Evolutionary conservation across 2,329 filamentous ascomycete species (phyloP), one percentile per base, ranked within the genome.

Genomic region (Blastomyces parvus): DNA sequence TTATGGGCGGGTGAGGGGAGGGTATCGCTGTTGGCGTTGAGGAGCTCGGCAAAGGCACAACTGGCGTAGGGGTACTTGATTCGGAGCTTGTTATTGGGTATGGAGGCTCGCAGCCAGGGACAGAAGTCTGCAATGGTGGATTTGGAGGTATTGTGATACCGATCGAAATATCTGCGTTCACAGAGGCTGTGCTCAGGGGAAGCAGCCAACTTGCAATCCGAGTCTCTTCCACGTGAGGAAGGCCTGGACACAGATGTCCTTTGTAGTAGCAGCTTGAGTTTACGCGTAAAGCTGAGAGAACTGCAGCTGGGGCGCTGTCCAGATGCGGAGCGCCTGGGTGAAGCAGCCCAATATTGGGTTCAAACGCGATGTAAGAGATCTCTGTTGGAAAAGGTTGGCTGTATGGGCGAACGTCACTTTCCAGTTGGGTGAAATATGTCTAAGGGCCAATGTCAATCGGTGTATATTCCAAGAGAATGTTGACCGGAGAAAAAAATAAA

Each of bases 311-410:
- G 38, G n/a, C 38, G 36, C 42, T 62, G 46, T 64, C 63, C 33
- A 64, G 38, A 56, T 64, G 63, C 25, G 63, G 63, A 59, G 40
- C 25, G 25, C 50, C 22, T 25, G 59, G 63, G 36, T 64, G 63
- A 50, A 46, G 40, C 33, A 50, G 25, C 17, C 63, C 63, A n/a
- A 59, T 42, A 25, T 25, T 42, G 1, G 36, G 25, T 19, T 42
- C n/a, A 60, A 64, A 64, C 9, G 53, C 55, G 14, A 62, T 27
- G 55, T 63, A 62, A 11, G 53, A 53, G 27, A 64, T 63, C 17
- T 63, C 38, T 17, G 67, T 65, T 33, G 72, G 69, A 38, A 73
- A 73, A 27, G 74, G 73, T 62, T 64, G 64, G 53, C 69, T 58
- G 22, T 67, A 64, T 36, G 52, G 4, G 22, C 60, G 63, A 6